Evolutionary conservation across 1,284 basidiomycete genomes (phyloP).

Genomic region (Malassezia equina): DNA sequence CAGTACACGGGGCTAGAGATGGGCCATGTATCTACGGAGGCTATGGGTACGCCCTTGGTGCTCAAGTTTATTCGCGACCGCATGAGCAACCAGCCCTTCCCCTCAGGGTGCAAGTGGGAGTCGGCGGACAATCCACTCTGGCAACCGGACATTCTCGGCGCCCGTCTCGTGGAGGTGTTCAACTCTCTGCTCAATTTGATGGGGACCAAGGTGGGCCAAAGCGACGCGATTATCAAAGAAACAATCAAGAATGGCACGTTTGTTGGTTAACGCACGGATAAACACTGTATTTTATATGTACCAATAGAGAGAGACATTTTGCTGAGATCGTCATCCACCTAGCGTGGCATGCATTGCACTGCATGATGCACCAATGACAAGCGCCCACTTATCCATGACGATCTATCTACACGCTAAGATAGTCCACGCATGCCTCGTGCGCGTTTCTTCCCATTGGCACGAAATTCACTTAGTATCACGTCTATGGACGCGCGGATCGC

Average conservation of each 20-base stretch:
- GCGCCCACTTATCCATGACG: too few species aligned
- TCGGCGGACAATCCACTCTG: constrained; percentile 8
- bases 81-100: constrained; percentile 1
- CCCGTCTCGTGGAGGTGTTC: constrained; percentile 9
- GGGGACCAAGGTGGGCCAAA: constrained; percentile 6
- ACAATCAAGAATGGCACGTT: not conserved
- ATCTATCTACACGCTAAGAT: too few species aligned
- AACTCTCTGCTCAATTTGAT: constrained; percentile 11
- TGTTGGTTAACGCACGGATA: not conserved
- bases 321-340: too few species aligned
- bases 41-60: constrained; percentile 15
- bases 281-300: not conserved
- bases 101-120: constrained; percentile 1
- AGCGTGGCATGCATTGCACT: too few species aligned
- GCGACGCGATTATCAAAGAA: constrained; percentile 9
- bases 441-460: not conserved
- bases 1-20: constrained; percentile 14
- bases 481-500: too few species aligned
- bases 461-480: too few species aligned
- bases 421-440: not conserved
- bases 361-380: too few species aligned
- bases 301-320: too few species aligned
- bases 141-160: constrained; percentile 14
- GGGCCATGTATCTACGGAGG: constrained; percentile 18
- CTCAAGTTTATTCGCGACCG: constrained; percentile 16